Conservation (phyloP, 768 basidiomycete species). For the Rhizopogon rudus region DNA sequence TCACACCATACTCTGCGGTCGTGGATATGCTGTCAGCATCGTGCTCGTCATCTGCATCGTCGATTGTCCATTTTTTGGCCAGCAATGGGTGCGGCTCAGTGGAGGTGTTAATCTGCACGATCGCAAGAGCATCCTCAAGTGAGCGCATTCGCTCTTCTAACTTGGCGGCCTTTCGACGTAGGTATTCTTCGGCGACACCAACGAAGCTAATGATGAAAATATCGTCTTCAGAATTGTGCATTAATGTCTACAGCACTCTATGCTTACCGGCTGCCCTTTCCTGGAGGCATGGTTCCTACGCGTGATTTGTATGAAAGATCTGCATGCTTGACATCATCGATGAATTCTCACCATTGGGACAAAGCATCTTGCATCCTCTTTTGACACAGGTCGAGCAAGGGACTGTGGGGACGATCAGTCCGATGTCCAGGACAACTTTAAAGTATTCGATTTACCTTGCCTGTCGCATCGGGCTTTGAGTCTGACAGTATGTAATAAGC, state of each 20-base stretch:
- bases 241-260: neutral
- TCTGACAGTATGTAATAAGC: slow-evolving; percentile 7
- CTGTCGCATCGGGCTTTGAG: slow-evolving; percentile 25
- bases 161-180: slow-evolving; percentile 39
- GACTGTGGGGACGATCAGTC: slow-evolving; percentile 19
- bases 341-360: slow-evolving; percentile 42
- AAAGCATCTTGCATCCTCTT: slow-evolving; percentile 41
- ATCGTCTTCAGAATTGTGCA: neutral
- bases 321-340: neutral
- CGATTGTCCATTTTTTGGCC: slow-evolving; percentile 8
- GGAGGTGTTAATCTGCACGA: slow-evolving; percentile 36
- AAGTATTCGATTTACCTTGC: slow-evolving; percentile 9
- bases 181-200: slow-evolving; percentile 46
- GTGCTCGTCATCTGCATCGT: slow-evolving; percentile 28
- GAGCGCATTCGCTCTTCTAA: slow-evolving; percentile 48
- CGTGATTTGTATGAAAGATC: neutral
- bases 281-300: slow-evolving; percentile 47
- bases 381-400: slow-evolving; percentile 42
- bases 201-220: slow-evolving; percentile 37
- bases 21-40: neutral
- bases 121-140: slow-evolving; percentile 51
- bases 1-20: slow-evolving; percentile 17
- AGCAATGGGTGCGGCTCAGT: slow-evolving; percentile 41
- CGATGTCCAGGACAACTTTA: slow-evolving; percentile 2
- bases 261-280: slow-evolving; percentile 47